A percentile compares a stretch with the other conserved stretches of the same genome.
These are phyloP conservation scores for Plenodomus tracheiphilus DNA, from an alignment of 2,329 filamentous ascomycete genomes.

Conservation along the genomic window DNA sequence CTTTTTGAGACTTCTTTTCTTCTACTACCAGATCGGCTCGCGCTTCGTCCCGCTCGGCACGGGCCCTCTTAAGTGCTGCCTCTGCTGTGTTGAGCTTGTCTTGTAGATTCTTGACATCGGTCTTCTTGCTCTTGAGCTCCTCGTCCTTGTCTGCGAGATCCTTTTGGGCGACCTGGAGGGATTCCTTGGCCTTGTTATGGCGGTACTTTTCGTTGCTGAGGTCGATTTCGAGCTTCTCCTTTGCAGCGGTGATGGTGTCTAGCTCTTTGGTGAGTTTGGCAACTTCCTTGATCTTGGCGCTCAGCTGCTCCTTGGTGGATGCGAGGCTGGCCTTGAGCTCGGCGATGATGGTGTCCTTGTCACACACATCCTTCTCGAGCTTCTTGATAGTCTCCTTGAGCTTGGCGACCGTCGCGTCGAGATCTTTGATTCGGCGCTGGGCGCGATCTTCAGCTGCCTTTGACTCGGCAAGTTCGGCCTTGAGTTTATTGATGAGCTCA, in stretches of 20 bases:
- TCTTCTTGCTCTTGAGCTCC: not conserved
- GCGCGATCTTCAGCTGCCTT: not conserved
- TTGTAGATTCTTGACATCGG: not conserved
- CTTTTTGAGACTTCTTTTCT: no score
- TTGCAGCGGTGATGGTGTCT: not conserved
- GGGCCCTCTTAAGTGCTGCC: not conserved
- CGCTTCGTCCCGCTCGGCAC: no score
- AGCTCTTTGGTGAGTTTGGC: not conserved
- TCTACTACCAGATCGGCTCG: no score
- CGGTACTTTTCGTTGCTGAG: not conserved
- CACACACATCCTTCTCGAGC: not conserved
- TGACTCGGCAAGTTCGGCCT: not conserved
- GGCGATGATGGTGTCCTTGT: not conserved
- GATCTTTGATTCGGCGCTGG: not conserved
- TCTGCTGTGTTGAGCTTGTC: not conserved
- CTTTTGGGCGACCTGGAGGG: not conserved
- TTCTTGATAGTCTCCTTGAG: not conserved
- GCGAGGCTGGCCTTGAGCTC: not conserved
- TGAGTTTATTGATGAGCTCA: not conserved
- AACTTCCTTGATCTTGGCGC: not conserved
- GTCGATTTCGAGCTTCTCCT: no score
- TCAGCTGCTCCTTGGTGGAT: not conserved
- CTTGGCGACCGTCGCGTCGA: not conserved
- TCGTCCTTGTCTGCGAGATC: not conserved
- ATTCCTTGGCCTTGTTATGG: not conserved